These are phyloP conservation scores for Ophiocordyceps camponoti-rufipedis DNA, from an alignment of 2,329 filamentous ascomycete species.

Conservation along the genomic window DNA sequence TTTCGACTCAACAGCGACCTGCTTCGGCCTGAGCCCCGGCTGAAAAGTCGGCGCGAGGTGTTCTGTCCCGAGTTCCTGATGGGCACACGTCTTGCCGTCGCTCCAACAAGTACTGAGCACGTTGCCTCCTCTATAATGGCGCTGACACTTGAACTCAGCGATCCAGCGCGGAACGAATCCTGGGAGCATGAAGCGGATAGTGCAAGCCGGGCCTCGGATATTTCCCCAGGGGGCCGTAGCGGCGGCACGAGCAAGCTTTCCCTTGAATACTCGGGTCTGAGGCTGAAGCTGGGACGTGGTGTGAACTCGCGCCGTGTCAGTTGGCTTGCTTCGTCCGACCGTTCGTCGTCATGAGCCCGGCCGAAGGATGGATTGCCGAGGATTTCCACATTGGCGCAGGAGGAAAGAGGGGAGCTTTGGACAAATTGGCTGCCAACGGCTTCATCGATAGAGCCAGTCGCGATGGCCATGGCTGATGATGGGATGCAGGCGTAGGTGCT, in stretches of 20 bases:
- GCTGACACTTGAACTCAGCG: conserved; percentile 34
- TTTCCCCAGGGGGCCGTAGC: conserved; percentile 26
- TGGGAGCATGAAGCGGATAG: conserved; percentile 31
- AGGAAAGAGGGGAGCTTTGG: conserved; percentile 22
- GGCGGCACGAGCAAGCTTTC: conserved; percentile 42
- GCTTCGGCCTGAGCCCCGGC: neutral
- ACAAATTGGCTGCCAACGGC: conserved; percentile 10
- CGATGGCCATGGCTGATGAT: neutral
- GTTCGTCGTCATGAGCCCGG: conserved; percentile 17
- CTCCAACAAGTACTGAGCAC: conserved; percentile 12
- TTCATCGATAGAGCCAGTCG: neutral
- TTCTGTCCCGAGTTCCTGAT: neutral
- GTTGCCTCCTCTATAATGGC: conserved; percentile 30
- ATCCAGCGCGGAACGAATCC: conserved; percentile 33
- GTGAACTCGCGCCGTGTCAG: conserved; percentile 27
- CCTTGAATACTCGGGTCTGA: conserved; percentile 33
- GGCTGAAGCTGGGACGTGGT: conserved; percentile 11
- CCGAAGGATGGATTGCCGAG: conserved; percentile 28
- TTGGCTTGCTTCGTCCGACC: conserved; percentile 23
- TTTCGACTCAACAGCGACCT: conserved; percentile 7
- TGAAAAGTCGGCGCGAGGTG: neutral
- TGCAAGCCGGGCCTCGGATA: conserved; percentile 28
- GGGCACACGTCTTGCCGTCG: conserved; percentile 8
- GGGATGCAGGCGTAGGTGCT: neutral
- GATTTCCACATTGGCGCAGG: conserved; percentile 32